These are phyloP conservation scores for Sarcodon sp. DNA, from an alignment of 768 basidiomycete species.

Conservation along the genomic window DNA sequence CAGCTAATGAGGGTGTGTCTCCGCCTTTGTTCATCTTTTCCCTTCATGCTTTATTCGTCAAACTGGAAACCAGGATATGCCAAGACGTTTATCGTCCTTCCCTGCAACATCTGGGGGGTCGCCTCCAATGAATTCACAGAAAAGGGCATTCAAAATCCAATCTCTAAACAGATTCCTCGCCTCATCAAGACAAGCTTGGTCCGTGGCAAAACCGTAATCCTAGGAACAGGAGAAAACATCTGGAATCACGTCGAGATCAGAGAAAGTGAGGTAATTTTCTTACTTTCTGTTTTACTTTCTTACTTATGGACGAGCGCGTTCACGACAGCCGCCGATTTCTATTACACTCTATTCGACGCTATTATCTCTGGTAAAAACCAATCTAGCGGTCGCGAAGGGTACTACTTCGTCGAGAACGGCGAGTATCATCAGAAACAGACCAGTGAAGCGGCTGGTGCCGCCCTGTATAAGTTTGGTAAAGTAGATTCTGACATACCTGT, in stretches of 20 bases:
- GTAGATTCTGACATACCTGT: slow-evolving; percentile 24
- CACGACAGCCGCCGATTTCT: slow-evolving; percentile 28
- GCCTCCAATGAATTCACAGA: slow-evolving; percentile 34
- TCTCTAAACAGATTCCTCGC: slow-evolving; percentile 38
- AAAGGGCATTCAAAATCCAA: slow-evolving; percentile 35
- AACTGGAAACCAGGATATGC: slow-evolving; percentile 26
- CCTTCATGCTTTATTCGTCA: background rate
- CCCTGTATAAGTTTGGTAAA: slow-evolving; percentile 18
- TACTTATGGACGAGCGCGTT: background rate
- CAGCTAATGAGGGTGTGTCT: slow-evolving; percentile 30
- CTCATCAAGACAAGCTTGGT: slow-evolving; percentile 30
- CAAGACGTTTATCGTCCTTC: slow-evolving; percentile 38
- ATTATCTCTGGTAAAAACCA: slow-evolving; percentile 12
- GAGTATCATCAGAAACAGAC: slow-evolving; percentile 21
- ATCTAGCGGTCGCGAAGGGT: slow-evolving; percentile 22
- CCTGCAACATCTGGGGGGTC: slow-evolving; percentile 48
- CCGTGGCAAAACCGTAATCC: slow-evolving; percentile 37
- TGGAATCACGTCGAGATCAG: slow-evolving; percentile 49
- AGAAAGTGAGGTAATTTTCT: slow-evolving; percentile 26
- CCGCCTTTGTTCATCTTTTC: background rate
- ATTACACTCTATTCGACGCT: slow-evolving; percentile 26
- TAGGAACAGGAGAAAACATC: slow-evolving; percentile 43
- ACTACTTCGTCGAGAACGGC: slow-evolving; percentile 19
- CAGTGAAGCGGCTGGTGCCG: slow-evolving; percentile 22
- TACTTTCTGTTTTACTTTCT: background rate